Evolutionary conservation across 768 basidiomycete genomes (phyloP).

Genomic region (Arthromyces matolae): DNA sequence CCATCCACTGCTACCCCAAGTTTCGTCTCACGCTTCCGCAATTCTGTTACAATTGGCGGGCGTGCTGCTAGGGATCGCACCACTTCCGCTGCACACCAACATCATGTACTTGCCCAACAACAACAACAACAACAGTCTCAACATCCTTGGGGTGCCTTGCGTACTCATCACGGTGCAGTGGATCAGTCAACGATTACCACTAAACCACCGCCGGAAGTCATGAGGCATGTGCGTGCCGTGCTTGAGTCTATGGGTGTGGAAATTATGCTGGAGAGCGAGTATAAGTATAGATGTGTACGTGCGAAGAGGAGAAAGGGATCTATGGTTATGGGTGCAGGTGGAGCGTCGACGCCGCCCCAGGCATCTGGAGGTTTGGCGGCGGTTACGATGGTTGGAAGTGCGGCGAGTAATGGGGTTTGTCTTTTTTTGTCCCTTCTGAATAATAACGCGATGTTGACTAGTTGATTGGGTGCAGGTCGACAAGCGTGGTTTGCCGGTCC

Average conservation of each 20-base stretch:
- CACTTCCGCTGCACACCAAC: slow-evolving; percentile 23
- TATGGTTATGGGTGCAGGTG: slow-evolving; percentile 33
- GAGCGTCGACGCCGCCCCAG: slow-evolving; percentile 28
- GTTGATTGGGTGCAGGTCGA: slow-evolving; percentile 59
- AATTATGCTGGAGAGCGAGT: slow-evolving; percentile 84
- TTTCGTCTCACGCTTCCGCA: slow-evolving; percentile 46
- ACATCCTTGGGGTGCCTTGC: slow-evolving; percentile 45
- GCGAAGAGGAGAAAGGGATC: slow-evolving; percentile 65
- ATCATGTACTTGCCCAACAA: too few relatives aligned
- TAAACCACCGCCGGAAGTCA: slow-evolving; percentile 79
- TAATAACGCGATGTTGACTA: slow-evolving; percentile 5
- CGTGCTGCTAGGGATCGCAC: slow-evolving; percentile 21
- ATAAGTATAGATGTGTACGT: slow-evolving; percentile 83
- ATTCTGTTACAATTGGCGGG: slow-evolving; percentile 45
- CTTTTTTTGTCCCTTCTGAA: slow-evolving; percentile 11
- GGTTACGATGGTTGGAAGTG: slow-evolving; percentile 74
- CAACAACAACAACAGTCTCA: slow-evolving; percentile 5
- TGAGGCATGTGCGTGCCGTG: slow-evolving; percentile 77
- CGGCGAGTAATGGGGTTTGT: slow-evolving; percentile 84
- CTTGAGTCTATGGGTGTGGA: slow-evolving; percentile 90
- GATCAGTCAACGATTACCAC: slow-evolving; percentile 89
- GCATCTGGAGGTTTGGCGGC: slow-evolving; percentile 48
- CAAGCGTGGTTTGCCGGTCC: slow-evolving; percentile 82
- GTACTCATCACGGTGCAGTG: slow-evolving; percentile 89
- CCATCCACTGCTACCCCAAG: slow-evolving; percentile 28